Base-by-base conservation (phyloP, 2,329 filamentous ascomycete species). In the Pestalotiopsis sp. region DNA sequence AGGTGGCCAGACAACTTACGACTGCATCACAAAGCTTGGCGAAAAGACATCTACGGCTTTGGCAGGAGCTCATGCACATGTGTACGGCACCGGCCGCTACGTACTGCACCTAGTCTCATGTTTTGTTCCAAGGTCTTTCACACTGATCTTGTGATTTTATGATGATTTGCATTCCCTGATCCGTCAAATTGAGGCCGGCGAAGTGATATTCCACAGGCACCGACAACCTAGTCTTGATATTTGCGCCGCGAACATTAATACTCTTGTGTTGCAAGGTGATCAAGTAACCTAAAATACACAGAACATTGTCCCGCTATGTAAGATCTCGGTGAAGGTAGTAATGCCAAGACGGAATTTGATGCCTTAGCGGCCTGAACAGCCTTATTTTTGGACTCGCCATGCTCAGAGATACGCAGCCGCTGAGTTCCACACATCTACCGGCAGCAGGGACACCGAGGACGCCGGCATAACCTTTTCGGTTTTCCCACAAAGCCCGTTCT, bases 341-440 rank as follows among this genome's bases (percentile, higher is more conserved):
- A 59, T 61, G 69, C 69, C 69, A 70, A 70, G 69, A 38, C 66
- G 39, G 23, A 49, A 68, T 61, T 69, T 69, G 39, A 6, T 69
- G 58, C 62, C 56, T 71, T 63, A 62, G 12, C n/a, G 49, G 73
- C 74, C 73, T 73, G 3, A 67, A 41, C 52, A 59, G 56, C 65
- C 52, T 59, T 61, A 59, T 67, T 6, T 11, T 1, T 61, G 6
- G 73, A 70, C 70, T 65, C 61, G 6, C 2, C 73, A 69, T 74
- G 74, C 71, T 69, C 45, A 69, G 41, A 75, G 68, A 67, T 76
- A 76, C 74, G 74, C 74, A 27, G 6, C 13, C 0, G 23, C 17
- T 13, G 3, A 4, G 20, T 14, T 11, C 63, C 52, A 13, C 45
- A n/a, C 14, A 52, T 17, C 14, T 52, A 20, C 20, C 45, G 23